phyloP scores from a whole-genome alignment of 148 eudicot genomes.

The Polygonum maritimum region DNA sequence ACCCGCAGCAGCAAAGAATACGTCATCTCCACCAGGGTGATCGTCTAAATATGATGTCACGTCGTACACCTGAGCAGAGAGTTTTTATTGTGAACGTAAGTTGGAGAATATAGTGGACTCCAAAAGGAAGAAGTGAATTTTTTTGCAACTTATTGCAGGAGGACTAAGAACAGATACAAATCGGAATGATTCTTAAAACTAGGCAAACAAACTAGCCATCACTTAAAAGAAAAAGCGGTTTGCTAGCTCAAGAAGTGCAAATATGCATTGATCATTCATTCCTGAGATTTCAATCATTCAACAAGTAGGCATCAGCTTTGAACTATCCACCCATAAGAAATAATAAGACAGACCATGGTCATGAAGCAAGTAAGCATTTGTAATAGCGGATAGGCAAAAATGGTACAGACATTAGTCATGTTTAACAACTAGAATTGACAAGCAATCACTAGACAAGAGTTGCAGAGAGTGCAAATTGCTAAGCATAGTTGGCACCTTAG shows the following conservation, averaged over 20 bases:
- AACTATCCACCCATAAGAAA: neutral
- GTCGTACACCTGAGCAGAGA: slow-evolving; percentile 64
- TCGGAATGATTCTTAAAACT: neutral
- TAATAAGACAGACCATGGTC: neutral
- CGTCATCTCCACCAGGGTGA: slow-evolving; percentile 95
- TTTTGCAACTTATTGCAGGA: neutral
- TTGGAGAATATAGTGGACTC: neutral
- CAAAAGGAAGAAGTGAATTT: neutral
- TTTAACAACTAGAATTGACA: neutral
- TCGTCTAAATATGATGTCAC: slow-evolving; percentile 84
- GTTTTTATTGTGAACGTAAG: neutral
- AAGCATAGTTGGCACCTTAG: neutral
- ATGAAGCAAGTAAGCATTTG: neutral
- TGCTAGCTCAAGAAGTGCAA: neutral
- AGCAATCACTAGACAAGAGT: neutral
- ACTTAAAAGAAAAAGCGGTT: neutral
- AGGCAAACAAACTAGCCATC: neutral
- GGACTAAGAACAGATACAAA: neutral
- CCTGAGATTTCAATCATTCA: neutral
- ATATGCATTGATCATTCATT: neutral
- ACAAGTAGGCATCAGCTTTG: neutral
- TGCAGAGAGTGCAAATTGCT: neutral
- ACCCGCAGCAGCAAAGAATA: slow-evolving; percentile 63
- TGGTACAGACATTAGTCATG: neutral
- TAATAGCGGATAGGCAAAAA: neutral